These are phyloP conservation scores for Zygoascus hellenicus DNA, from an alignment of 1,139 yeast genomes.

Conservation along the genomic window DNA sequence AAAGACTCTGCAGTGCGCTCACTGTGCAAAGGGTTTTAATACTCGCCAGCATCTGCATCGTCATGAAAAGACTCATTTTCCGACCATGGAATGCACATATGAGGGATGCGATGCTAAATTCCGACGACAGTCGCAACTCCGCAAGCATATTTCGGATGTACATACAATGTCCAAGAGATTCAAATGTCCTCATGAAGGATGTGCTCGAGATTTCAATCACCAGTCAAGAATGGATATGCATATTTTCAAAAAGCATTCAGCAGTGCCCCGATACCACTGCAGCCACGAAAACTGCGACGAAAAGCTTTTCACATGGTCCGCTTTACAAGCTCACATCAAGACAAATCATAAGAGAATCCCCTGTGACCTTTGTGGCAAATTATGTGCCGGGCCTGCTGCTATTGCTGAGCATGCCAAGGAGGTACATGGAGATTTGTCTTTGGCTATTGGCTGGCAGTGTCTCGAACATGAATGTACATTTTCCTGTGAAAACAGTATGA, in stretches of 20 bases:
- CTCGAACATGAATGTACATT: slow-evolving; percentile 16
- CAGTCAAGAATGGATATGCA: slow-evolving; percentile 33
- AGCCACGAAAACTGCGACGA: slow-evolving; percentile 55
- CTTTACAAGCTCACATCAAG: slow-evolving; percentile 64
- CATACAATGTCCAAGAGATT: slow-evolving; percentile 40
- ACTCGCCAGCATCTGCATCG: slow-evolving; percentile 76
- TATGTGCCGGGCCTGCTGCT: slow-evolving; percentile 69
- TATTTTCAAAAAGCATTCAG: slow-evolving; percentile 29
- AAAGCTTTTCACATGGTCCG: slow-evolving; percentile 70
- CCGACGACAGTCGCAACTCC: slow-evolving; percentile 70
- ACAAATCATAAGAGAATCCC: slow-evolving; percentile 65
- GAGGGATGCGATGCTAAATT: slow-evolving; percentile 63
- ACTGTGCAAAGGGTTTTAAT: slow-evolving; percentile 80
- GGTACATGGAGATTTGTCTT: slow-evolving; percentile 17
- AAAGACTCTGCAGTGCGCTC: slow-evolving; percentile 69
- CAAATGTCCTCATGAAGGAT: slow-evolving; percentile 30
- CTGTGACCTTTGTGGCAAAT: slow-evolving; percentile 64
- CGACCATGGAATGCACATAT: slow-evolving; percentile 56
- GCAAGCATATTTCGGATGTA: slow-evolving; percentile 61
- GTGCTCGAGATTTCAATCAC: slow-evolving; percentile 31
- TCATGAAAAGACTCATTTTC: slow-evolving; percentile 74
- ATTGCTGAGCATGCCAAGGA: slow-evolving; percentile 55
- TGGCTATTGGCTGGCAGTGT: slow-evolving; percentile 19
- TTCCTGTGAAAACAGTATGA: slow-evolving; percentile 16
- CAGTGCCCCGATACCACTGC: slow-evolving; percentile 40